Base-by-base conservation (phyloP, 2,329 filamentous ascomycete species). In the Teratosphaeria pseudoeucalypti region DNA sequence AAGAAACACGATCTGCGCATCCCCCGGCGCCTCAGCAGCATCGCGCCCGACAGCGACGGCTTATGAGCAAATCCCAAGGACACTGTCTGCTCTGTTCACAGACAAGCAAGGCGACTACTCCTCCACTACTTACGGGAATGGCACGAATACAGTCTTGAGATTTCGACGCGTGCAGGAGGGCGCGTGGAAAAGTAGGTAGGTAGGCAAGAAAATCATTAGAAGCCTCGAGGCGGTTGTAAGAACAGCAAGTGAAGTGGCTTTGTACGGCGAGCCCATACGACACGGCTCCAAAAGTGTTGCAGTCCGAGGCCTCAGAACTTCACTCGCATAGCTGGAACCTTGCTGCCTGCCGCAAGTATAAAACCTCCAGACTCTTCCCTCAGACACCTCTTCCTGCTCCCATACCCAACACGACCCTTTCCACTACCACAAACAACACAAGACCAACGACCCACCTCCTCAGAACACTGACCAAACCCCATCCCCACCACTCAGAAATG, bases 401-500 rank as follows among this genome's bases (percentile, higher is more conserved):
- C 26, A 19, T 16, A 12, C n/a, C 23, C 32, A 12, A 16, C 34
- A 14, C 16, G 14, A 34, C 55, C 43, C 27, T 43, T 23, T 14
- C 27, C 6, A 37, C 37, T 27, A 14, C 37, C 14, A 27, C 27
- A 32, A 16, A 14, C 37, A 26, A 27, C 27, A 32, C 6, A 54
- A 11, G 9, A 14, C 9, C 32, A n/a, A 39, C 14, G n/a, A 23
- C 16, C 58, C 37, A 55, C 23, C 11, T 23, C 37, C 39, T 10
- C 14, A 19, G 19, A 49, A 52, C n/a, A 54, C 27, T 27, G 23
- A 26, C 26, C 26, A 14, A 6, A 54, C 12, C 2, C 27, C 27
- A 43, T 12, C 27, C 10, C 16, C 23, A 32, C 6, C 53, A 16
- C 3, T 26, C 53, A 16, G 11, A 32, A 29, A 66, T 67, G 64